Evolutionary conservation across 768 basidiomycete genomes (phyloP), one percentile per base, ranked within the genome.

Genomic region (Leccinum boreale): DNA sequence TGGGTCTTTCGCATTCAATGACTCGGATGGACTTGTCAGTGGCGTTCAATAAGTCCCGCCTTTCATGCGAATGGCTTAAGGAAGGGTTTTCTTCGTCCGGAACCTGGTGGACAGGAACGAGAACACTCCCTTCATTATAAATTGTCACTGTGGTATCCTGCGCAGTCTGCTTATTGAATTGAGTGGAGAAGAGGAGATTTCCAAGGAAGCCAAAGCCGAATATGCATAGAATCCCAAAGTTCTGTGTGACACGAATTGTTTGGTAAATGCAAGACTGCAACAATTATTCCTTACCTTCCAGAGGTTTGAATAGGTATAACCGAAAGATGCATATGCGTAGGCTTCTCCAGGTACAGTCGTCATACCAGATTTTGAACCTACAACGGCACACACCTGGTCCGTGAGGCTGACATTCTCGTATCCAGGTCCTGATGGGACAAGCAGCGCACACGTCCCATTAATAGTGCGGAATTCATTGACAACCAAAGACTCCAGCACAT

Each of bases 401-500:
- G 57, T 54, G 4, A 74, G 64, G 24, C 63, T 60, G 3, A 64
- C 57, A 35, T 73, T 72, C 35, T 66, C 71, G 45, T 78, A 78
- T 7, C 70, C 67, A 50, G 74, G 68, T 2, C 74, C 74, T 10
- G 62, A 67, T 5, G 74, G 69, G 11, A 72, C 62, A 29, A 74
- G 67, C 29, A 68, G 57, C 61, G 73, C 58, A 64, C 74, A 73
- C 39, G 66, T 71, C 62, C 72, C 79, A 1, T 74, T 57, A 11
- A 73, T 64, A 1, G 70, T 73, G 48, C 65, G 63, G 68, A 84
- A 82, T 65, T 85, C 83, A 68, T 83, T 84, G 48, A 76, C 69
- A 73, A 85, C 64, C 65, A 56, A 26, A 3, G 66, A 58, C 52
- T 70, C 63, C 15, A 67, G 67, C 11, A 58, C 55, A 28, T 62